Evolutionary conservation across 768 basidiomycete genomes (phyloP), one percentile per base, ranked within the genome.

Genomic region (Pulveroboletus sp.): DNA sequence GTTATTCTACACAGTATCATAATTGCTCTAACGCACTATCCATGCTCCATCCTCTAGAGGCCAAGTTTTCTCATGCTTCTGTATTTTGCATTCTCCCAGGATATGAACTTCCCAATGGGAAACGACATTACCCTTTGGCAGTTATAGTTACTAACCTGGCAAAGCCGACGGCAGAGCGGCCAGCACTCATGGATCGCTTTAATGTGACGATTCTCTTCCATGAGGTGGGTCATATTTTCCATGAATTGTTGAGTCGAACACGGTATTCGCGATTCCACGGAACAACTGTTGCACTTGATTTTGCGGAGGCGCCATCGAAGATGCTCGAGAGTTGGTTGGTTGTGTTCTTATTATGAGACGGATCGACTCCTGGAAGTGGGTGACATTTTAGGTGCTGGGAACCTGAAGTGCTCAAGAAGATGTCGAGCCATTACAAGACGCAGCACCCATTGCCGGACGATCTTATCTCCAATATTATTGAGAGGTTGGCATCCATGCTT

Each of bases 131-230:
- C 63, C 89, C 89, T 8, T 65, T 88, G 24, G 70, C 83, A 0
- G 83, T 84, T 3, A 92, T 93, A 85, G 91, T 93, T 5, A 89
- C 90, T 35, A 93, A 92, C 65, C 76, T 93, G 7, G 86, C 89
- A 2, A 93, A 93, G 64, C 76, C 89, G 8, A 89, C 88, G 3
- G 76, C 82, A 0, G 80, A 83, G 12, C 81, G 82, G 54, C 87
- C 88, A 7, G 89, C 88, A n/a, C 71, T 91, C 43, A 89, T 93
- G 87, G 71, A 76, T 18, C 88, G 91, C 51, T 82, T 85, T 57
- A 86, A 90, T 21, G 88, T 89, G 3, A 88, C 88, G 6, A 92
- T 85, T 0, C 87, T 92, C 71, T 90, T 92, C 78, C 90, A 93
- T 58, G 89, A 90, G 69, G 86, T 89, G 85, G 88, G 84, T 0